Base-by-base conservation (phyloP, 192 early-diverging fungal species). In the Powellomyces hirtus region DNA sequence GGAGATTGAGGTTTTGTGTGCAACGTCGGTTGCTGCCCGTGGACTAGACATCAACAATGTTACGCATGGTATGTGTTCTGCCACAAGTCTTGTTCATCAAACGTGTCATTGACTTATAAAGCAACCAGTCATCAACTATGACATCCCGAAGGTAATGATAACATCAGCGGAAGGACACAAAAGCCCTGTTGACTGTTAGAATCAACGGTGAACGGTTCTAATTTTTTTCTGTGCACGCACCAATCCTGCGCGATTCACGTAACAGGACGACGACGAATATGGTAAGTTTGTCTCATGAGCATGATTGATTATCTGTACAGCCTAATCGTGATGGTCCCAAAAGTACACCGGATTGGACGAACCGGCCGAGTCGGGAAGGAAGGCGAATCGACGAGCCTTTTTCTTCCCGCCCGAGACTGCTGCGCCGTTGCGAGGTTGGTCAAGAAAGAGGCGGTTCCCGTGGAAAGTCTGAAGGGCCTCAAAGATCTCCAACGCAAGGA, bases 11-110 rank as follows among this genome's bases (percentile, higher is more conserved):
- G 90, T 98, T 33, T 63, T 99, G 44, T 91, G 97, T 73, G 91
- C 91, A 49, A 99, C 97, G 0, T 97, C 98, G 72, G 86, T 99
- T 73, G 94, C 97, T 14, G 90, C 97, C 1, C 90, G 94, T 56
- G 97, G 97, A 24, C 79, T 99, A 36, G 97, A 99, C 77, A 66
- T 78, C 38, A 74, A 77, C 29, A 72, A 78, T 42, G 74, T 81
- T 16, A 68, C 59, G 11, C 31, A 35, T 18, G 51, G 51, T 53
- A 7, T 20, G 51, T 53, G 7, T 8, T 8, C 10, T n/a, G 10
- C 26, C n/a, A n/a, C 40, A 42, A 42, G 10, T 13, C 10, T 42
- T 10, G 11, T n/a, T n/a, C n/a, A 13, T n/a, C 40, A 10, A n/a
- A 42, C n/a, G 40, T 10, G 11, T n/a, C 10, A 42, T n/a, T 42